phyloP scores from a whole-genome alignment of 805 yeast genomes.

The Candida ortonii region DNA sequence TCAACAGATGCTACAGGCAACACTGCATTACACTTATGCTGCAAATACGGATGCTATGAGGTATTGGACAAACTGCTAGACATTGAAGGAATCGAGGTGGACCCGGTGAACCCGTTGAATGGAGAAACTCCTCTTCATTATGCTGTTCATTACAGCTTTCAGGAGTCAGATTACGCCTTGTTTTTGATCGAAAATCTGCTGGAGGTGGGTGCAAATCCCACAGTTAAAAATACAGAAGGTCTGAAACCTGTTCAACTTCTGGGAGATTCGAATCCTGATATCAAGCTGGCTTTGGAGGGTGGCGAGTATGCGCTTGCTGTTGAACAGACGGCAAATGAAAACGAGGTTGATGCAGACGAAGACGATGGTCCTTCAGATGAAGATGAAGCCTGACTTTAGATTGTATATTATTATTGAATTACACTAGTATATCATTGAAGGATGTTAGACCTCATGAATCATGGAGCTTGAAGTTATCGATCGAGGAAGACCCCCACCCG shows the following conservation, averaged over 20 bases:
- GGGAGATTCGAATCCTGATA: constrained; percentile 50
- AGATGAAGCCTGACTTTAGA: constrained; percentile 6
- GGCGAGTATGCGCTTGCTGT: constrained; percentile 72
- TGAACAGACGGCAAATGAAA: constrained; percentile 37
- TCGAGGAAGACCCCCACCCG: constrained; percentile 13
- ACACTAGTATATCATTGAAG: too few species aligned
- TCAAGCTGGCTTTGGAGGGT: constrained; percentile 65
- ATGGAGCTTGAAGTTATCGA: constrained; percentile 9
- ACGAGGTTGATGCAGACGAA: constrained; percentile 37
- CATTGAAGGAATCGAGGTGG: constrained; percentile 86
- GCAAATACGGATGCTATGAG: constrained; percentile 80
- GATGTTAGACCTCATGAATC: too few species aligned
- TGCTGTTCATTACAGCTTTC: constrained; percentile 72
- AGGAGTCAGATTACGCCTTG: constrained; percentile 82
- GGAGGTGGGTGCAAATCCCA: constrained; percentile 90
- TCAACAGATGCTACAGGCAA: constrained; percentile 77
- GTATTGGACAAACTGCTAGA: constrained; percentile 79
- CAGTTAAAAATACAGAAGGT: constrained; percentile 55
- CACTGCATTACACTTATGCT: constrained; percentile 78
- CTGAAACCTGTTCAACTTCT: constrained; percentile 71
- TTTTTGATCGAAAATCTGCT: constrained; percentile 76
- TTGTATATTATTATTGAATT: neutral
- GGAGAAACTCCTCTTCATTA: constrained; percentile 89
- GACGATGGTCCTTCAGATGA: constrained; percentile 34
- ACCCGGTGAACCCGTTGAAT: constrained; percentile 66